phyloP scores from a whole-genome alignment of 352 stramenopile genomes.

The Phytophthora citrophthora region DNA sequence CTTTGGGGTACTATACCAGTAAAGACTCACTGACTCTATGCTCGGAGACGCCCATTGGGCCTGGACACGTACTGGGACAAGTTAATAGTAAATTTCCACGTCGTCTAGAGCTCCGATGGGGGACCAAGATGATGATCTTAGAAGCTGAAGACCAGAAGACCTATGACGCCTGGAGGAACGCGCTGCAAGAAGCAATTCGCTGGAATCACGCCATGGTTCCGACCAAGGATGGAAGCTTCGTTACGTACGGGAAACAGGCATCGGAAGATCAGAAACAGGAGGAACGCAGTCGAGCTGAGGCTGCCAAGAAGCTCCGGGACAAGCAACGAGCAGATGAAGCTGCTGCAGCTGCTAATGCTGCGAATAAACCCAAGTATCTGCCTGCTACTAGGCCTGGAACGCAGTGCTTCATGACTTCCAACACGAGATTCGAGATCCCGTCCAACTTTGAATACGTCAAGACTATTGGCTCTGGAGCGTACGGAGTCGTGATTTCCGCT shows the following conservation, averaged over 20 bases:
- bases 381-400: conserved; percentile 64
- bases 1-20: conserved; percentile 85
- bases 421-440: conserved; percentile 85
- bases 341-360: conserved; percentile 59
- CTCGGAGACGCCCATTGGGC: conserved; percentile 83
- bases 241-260: conserved; percentile 82
- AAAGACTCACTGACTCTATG: conserved; percentile 84
- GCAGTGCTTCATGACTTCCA: conserved; percentile 88
- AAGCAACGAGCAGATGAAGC: conserved; percentile 79
- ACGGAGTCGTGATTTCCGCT: conserved; percentile 90
- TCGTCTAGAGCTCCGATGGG: conserved; percentile 72
- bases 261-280: conserved; percentile 75
- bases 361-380: conserved; percentile 87
- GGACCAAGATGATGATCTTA: conserved; percentile 74
- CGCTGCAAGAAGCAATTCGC: conserved; percentile 81
- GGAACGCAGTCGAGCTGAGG: conserved; percentile 69
- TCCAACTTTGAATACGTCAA: conserved; percentile 84
- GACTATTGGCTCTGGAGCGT: conserved; percentile 90
- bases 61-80: conserved; percentile 61
- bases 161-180: conserved; percentile 70
- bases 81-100: conserved; percentile 67
- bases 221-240: conserved; percentile 76
- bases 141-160: conserved; percentile 71
- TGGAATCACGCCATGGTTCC: conserved; percentile 91
- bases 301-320: conserved; percentile 77